Percentiles rank a stretch among this genome's conserved stretches.
phyloP scores from a whole-genome alignment of 257 asterid genomes.

The Solanum gandarillasii region DNA sequence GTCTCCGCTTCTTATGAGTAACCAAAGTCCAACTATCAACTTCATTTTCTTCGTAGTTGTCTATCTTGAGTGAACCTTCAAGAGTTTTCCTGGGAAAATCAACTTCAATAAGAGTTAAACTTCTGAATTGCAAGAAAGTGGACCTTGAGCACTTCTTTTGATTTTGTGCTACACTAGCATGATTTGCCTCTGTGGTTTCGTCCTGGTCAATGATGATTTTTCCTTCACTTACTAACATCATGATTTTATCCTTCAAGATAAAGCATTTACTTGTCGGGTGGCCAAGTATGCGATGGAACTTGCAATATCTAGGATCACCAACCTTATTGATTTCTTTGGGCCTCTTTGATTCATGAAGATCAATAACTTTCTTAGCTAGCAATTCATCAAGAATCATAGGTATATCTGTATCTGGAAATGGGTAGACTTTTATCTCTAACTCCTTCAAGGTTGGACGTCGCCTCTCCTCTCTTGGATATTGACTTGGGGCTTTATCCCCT shows the following conservation, averaged over 20 bases:
- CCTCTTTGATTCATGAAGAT: not conserved
- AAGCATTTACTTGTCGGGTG: not conserved
- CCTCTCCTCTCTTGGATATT: not conserved
- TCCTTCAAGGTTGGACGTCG: not conserved
- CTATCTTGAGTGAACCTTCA: not conserved
- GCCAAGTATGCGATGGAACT: not conserved
- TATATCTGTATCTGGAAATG: not conserved
- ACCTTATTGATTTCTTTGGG: not conserved
- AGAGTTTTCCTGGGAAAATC: not conserved
- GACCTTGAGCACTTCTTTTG: not conserved
- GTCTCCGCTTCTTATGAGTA: not conserved
- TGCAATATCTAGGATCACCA: not conserved
- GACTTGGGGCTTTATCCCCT: not conserved
- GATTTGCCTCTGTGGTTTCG: not conserved
- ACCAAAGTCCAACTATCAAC: not conserved
- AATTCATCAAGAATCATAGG: not conserved
- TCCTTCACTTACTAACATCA: not conserved
- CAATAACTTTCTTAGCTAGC: not conserved
- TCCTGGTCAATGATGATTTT: not conserved
- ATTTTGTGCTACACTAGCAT: not conserved
- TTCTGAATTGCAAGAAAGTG: not conserved
- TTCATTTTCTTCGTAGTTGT: not conserved
- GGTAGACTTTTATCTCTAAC: not conserved
- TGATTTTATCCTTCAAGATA: not conserved
- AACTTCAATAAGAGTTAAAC: not conserved